These are phyloP conservation scores for Fusarium sp. DNA, from an alignment of 2,329 filamentous ascomycete species.

Conservation along the genomic window DNA sequence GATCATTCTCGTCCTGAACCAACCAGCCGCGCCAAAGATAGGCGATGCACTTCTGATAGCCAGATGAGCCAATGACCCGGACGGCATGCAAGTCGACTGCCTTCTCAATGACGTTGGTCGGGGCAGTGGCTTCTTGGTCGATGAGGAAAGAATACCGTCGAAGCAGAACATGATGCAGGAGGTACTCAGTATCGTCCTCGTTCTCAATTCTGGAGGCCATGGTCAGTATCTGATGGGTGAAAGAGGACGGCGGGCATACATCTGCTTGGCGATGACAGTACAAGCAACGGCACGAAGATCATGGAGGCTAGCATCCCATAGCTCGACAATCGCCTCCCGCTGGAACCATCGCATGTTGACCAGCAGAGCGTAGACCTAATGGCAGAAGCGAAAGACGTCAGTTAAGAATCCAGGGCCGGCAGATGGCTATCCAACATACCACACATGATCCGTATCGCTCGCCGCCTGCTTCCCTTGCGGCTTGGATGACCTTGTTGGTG, in stretches of 20 bases:
- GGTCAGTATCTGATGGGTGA: not conserved
- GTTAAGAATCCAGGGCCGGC: not conserved
- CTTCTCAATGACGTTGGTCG: constrained; percentile 91
- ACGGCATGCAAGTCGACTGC: constrained; percentile 94
- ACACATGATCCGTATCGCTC: constrained; percentile 81
- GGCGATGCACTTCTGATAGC: constrained; percentile 94
- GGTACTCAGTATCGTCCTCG: constrained; percentile 82
- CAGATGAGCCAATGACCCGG: constrained; percentile 87
- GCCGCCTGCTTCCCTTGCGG: constrained; percentile 85
- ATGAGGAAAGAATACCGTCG: constrained; percentile 88
- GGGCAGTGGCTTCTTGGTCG: constrained; percentile 76
- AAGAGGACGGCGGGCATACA: constrained; percentile 54
- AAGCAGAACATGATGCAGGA: constrained; percentile 84
- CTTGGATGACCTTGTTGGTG: constrained; percentile 80
- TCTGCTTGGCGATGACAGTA: constrained; percentile 89
- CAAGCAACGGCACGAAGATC: constrained; percentile 83
- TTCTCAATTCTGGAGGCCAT: constrained; percentile 78
- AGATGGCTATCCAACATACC: constrained; percentile 49
- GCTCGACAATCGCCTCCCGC: constrained; percentile 80
- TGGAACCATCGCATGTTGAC: constrained; percentile 81
- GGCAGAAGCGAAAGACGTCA: not conserved
- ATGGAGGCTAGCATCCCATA: constrained; percentile 93
- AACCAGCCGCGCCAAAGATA: constrained; percentile 97
- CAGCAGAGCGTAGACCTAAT: constrained; percentile 78
- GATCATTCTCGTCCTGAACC: constrained; percentile 93